A percentile compares a stretch with the other conserved stretches of the same genome.
These are phyloP conservation scores for Pichia sp. DNA, from an alignment of 1,139 yeast species.

Conservation along the genomic window DNA sequence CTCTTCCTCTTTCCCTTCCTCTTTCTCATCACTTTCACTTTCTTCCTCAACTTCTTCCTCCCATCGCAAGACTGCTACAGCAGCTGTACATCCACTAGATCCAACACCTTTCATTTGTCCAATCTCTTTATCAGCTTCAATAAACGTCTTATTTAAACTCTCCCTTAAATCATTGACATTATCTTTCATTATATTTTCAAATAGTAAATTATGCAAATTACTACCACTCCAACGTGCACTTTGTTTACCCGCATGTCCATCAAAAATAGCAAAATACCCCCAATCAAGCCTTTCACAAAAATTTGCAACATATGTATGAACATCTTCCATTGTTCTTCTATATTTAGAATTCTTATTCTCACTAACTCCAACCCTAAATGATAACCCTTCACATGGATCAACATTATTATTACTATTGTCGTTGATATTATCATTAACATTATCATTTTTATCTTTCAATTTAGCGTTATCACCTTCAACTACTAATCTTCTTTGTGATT, in stretches of 20 bases:
- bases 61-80: constrained; percentile 88
- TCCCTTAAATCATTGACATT: constrained; percentile 43
- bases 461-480: not conserved
- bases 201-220: constrained; percentile 63
- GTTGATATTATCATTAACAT: not conserved
- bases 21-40: not conserved
- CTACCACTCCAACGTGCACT: constrained; percentile 96
- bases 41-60: constrained; percentile 42
- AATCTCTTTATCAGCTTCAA: constrained; percentile 66
- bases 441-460: not conserved
- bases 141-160: constrained; percentile 52
- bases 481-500: not conserved
- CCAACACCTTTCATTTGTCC: constrained; percentile 48
- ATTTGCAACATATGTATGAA: constrained; percentile 88
- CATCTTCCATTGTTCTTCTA: constrained; percentile 92
- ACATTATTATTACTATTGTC: not conserved
- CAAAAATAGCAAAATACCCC: constrained; percentile 95
- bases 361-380: constrained; percentile 79
- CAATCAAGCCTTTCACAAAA: constrained; percentile 84
- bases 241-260: constrained; percentile 95
- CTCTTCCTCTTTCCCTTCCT: not conserved
- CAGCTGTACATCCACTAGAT: constrained; percentile 89
- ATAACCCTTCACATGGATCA: constrained; percentile 30
- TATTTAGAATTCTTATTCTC: constrained; percentile 79
- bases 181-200: constrained; percentile 38